Base-by-base conservation (phyloP, 2,329 filamentous ascomycete species). In the Cryphonectria parasitica region DNA sequence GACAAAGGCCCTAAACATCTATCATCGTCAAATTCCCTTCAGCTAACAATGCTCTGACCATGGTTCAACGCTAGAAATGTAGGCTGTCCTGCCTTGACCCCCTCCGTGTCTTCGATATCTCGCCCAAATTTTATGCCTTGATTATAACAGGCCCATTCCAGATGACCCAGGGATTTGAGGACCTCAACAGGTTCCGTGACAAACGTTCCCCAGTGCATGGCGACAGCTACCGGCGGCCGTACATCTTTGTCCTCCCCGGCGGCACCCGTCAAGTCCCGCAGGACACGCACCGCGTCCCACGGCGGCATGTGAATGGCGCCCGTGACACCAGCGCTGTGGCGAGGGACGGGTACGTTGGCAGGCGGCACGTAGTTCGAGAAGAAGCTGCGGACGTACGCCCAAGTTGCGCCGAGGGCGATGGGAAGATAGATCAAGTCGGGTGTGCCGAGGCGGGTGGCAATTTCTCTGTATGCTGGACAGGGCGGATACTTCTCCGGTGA, bases 151-250 rank as follows among this genome's bases (percentile, higher is more conserved):
- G 76, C 75, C 73, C 74, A 77, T 69, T 77, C 76, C 41, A 77
- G 62, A 49, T 73, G 69, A 0, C 76, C 76, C 25, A 77, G 65
- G 13, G 75, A 76, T 58, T 71, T 75, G 13, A 76, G 56, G 8
- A 77, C 74, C 62, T 77, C 76, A 2, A 49, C 52, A n/a, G 75
- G 73, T 25, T 77, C 75, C 2, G 74, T 72, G 2, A 76, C 75
- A 69, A 77, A 77, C 15, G 76, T 77, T 15, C 75, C 76, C 76
- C 76, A 77, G 64, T 77, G 76, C 69, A 77, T 73, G 1, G 74
- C 76, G 19, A 77, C 69, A 5, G 75, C 75, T 7, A 77, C 71
- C 10, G 71, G 69, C n/a, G 41, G 63, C 7, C 45, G 22, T 1
- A 25, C 58, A 31, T 25, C 15, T 1, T 3, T 13, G 17, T 58